Conservation (phyloP, 78 protist species). For the Protostelium mycophagum region DNA sequence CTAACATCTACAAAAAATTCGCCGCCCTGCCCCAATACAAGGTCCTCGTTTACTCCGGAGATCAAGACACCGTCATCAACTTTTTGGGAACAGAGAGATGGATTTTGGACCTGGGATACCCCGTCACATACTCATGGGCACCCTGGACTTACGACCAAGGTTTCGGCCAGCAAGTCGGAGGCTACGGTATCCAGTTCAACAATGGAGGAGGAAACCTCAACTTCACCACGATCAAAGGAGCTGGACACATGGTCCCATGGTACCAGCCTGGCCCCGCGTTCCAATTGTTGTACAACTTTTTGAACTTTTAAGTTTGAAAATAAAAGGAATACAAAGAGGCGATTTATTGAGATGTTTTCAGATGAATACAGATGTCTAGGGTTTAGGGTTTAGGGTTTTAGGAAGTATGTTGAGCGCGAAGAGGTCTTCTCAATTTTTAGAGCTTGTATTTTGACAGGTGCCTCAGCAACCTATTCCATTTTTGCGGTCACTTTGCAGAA, state of each 20-base stretch:
- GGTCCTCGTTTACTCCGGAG: background rate
- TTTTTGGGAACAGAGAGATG: conserved; percentile 4
- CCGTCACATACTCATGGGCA: conserved; percentile 5
- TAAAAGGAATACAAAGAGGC: too few relatives aligned
- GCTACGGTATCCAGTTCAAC: conserved; percentile 11
- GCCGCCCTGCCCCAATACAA: background rate
- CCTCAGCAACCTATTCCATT: too few relatives aligned
- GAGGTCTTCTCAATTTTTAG: too few relatives aligned
- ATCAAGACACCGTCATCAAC: background rate
- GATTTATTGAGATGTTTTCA: too few relatives aligned
- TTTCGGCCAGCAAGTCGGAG: conserved; percentile 7
- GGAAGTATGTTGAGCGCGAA: too few relatives aligned
- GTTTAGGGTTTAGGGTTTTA: too few relatives aligned
- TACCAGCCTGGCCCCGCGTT: background rate
- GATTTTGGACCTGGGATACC: background rate
- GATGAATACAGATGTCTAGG: too few relatives aligned
- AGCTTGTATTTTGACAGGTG: too few relatives aligned
- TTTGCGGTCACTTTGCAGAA: too few relatives aligned
- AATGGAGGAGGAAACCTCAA: conserved; percentile 6
- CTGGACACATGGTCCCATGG: conserved; percentile 68
- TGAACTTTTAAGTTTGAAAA: background rate
- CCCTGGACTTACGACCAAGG: conserved; percentile 12
- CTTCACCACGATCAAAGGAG: conserved; percentile 53
- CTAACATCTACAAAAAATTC: background rate
- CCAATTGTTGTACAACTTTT: background rate